Base-by-base conservation (phyloP, 148 eudicot species). In the Salicornia ramosissima region DNA sequence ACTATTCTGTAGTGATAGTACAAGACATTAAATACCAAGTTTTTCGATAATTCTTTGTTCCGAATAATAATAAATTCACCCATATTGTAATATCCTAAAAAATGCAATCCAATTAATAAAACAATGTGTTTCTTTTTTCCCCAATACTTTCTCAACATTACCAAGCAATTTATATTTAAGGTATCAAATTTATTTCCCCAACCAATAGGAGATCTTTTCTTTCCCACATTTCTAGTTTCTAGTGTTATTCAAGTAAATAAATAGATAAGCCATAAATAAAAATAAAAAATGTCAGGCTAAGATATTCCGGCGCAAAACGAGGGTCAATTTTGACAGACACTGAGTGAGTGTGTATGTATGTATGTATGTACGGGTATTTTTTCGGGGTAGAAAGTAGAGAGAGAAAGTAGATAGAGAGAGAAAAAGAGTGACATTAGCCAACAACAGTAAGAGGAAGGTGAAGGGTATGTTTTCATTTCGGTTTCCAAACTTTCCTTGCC, bases 391-490 rank as follows among this genome's bases (percentile, higher is more conserved):
- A 26, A 56, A 33, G 0, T 26, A 1, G 28, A 2, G 4, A 2
- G 42, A 30, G n/a, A 57, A 12, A 47, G 54, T 22, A 28, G 43
- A 6, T 7, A 15, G 31, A 7, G 22, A 43, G 19, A 29, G 24
- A 39, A 14, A 57, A 42, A 26, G 25, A 15, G 52, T 34, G 39
- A n/a, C 47, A 24, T 10, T 7, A 36, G 14, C 13, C 29, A 64
- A 39, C 42, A 60, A 2, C 2, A 16, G 39, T 9, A 59, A 34
- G 34, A 72, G 72, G 69, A 72, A 72, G 84, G 79, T 75, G 72
- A 75, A 71, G 46, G 70, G 81, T 75, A 70, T 71, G 81, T 75
- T 78, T 74, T 81, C 76, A 56, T 71, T 78, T 75, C 84, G 36
- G 77, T 78, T 71, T 75, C 74, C 67, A 50, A 50, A 49, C 79